phyloP scores from a whole-genome alignment of 2,329 filamentous ascomycete genomes.

The Botrytis deweyae region DNA sequence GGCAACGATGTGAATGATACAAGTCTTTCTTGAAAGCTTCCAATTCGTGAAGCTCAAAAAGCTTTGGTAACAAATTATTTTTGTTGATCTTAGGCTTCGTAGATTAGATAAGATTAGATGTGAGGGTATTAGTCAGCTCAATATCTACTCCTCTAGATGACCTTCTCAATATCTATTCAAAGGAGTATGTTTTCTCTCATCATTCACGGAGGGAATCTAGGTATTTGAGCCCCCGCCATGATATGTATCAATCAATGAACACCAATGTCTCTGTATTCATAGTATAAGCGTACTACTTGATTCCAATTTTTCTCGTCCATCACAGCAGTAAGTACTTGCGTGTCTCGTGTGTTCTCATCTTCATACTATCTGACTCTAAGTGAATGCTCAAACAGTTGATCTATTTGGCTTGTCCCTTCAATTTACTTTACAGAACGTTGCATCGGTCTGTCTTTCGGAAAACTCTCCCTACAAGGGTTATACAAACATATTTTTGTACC shows the following conservation, averaged over 20 bases:
- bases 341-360: background rate
- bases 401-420: background rate
- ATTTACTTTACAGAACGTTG: background rate
- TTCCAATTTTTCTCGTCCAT: background rate
- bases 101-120: conserved; percentile 16
- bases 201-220: background rate
- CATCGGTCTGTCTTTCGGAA: background rate
- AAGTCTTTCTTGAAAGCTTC: conserved; percentile 1
- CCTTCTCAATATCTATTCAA: background rate
- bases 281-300: background rate
- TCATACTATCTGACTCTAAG: background rate
- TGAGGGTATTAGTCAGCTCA: background rate
- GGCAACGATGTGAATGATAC: background rate
- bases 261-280: background rate
- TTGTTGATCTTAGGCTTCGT: background rate
- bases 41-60: conserved; percentile 5
- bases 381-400: background rate
- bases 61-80: conserved; percentile 11
- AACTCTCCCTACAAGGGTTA: background rate
- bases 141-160: background rate
- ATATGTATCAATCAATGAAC: background rate
- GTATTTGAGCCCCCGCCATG: background rate
- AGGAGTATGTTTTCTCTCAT: background rate
- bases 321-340: background rate
- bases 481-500: background rate